Percentiles rank a stretch among this genome's conserved stretches.
Evolutionary conservation across 768 basidiomycete genomes (phyloP).

Genomic region (Holtermanniella nyarrowii): DNA sequence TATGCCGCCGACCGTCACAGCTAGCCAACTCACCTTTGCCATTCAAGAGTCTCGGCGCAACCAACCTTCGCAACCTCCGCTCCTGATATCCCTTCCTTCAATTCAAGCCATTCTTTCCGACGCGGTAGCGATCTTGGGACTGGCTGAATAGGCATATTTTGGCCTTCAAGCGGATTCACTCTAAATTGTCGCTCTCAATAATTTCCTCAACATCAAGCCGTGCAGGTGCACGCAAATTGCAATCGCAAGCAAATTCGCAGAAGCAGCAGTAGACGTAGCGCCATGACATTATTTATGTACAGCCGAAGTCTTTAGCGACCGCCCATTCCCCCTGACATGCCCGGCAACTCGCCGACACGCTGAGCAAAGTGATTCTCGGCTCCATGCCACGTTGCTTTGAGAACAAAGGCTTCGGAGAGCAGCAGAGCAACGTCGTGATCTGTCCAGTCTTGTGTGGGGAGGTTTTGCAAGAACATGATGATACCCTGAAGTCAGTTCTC

Average conservation of each 20-base stretch:
- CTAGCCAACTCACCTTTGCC: background rate
- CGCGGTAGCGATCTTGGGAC: background rate
- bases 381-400: slow-evolving; percentile 42
- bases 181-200: too few relatives aligned
- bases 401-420: slow-evolving; percentile 86
- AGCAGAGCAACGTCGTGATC: slow-evolving; percentile 94
- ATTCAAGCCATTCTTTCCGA: background rate
- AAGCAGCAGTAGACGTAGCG: too few relatives aligned
- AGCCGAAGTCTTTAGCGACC: background rate
- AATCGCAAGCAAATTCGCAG: too few relatives aligned
- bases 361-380: slow-evolving; percentile 40
- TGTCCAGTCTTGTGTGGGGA: slow-evolving; percentile 65
- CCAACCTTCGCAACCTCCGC: background rate
- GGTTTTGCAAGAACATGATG: slow-evolving; percentile 77
- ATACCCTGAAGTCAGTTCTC: slow-evolving; percentile 56
- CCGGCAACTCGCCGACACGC: background rate
- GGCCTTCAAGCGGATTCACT: too few relatives aligned
- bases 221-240: too few relatives aligned
- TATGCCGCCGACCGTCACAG: background rate
- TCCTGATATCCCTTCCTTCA: background rate
- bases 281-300: too few relatives aligned
- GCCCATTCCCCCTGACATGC: background rate
- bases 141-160: background rate
- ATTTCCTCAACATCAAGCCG: too few relatives aligned
- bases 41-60: background rate